A percentile compares a stretch with the other conserved stretches of the same genome.
Conservation (phyloP, 1,284 basidiomycete genomes). For the Papiliotrema fonsecae region DNA sequence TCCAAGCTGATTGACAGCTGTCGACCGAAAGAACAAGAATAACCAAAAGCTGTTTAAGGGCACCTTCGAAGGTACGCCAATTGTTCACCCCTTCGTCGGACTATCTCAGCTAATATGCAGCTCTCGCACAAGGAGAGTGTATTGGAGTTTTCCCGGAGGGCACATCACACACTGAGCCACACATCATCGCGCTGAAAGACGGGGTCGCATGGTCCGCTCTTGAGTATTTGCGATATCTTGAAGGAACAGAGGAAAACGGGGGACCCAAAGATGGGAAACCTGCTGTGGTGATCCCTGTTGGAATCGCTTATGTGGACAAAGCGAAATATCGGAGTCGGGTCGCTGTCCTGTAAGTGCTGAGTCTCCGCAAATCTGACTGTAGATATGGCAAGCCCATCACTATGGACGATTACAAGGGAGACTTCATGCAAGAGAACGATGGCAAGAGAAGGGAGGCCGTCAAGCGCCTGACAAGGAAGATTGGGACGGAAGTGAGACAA, state of each 20-base stretch:
- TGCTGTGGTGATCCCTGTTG: constrained; percentile 68
- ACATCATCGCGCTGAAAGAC: constrained; percentile 89
- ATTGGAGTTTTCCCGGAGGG: constrained; percentile 95
- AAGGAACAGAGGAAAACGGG: constrained; percentile 50
- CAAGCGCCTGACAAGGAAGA: constrained; percentile 71
- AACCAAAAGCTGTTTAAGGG: constrained; percentile 82
- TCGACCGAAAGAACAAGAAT: constrained; percentile 87
- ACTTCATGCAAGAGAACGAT: constrained; percentile 68
- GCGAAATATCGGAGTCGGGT: constrained; percentile 78
- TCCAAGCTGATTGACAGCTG: constrained; percentile 54
- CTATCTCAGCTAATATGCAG: constrained; percentile 28
- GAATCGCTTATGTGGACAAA: constrained; percentile 93
- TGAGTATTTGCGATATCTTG: constrained; percentile 78
- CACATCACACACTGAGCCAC: constrained; percentile 67
- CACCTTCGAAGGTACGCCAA: constrained; percentile 62
- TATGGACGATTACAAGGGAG: constrained; percentile 66
- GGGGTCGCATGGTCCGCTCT: constrained; percentile 93
- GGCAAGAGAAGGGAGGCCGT: constrained; percentile 73
- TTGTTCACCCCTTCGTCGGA: background rate
- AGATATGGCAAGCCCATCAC: constrained; percentile 79
- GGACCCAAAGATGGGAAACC: constrained; percentile 48
- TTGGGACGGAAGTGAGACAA: constrained; percentile 66
- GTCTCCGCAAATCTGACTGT: background rate
- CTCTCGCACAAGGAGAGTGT: constrained; percentile 67
- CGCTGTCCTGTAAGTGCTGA: constrained; percentile 52